Conservation (phyloP, 768 basidiomycete genomes). For the Polyporus arcularius region DNA sequence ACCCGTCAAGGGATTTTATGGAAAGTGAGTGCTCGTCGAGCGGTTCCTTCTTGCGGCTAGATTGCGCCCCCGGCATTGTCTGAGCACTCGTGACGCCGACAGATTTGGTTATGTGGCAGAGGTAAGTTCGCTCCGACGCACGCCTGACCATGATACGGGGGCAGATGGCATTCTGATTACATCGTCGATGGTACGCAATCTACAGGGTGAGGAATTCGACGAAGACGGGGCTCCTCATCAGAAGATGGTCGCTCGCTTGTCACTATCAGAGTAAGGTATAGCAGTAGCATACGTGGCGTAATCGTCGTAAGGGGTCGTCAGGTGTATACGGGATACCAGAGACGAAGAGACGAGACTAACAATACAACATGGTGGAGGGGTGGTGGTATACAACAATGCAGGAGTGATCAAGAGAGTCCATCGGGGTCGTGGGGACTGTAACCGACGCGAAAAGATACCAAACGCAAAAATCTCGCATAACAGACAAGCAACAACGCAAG, state of each 20-base stretch:
- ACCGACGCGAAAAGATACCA: conserved; percentile 8
- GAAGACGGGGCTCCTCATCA: conserved; percentile 88
- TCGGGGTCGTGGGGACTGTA: conserved; percentile 20
- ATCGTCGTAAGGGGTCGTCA: conserved; percentile 33
- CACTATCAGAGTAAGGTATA: conserved; percentile 36
- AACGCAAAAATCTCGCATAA: conserved; percentile 12
- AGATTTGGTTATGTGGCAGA: conserved; percentile 71
- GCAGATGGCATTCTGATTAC: conserved; percentile 12
- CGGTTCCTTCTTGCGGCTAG: conserved; percentile 12
- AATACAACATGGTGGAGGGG: conserved; percentile 38
- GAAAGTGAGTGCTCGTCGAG: conserved; percentile 53
- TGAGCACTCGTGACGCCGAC: conserved; percentile 30
- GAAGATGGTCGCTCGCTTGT: conserved; percentile 68
- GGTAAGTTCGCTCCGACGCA: conserved; percentile 42
- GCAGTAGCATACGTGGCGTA: conserved; percentile 30
- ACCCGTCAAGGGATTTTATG: conserved; percentile 70
- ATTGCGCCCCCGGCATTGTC: conserved; percentile 12
- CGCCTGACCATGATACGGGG: conserved; percentile 10
- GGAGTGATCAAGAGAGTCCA: conserved; percentile 15
- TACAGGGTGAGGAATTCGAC: conserved; percentile 72
- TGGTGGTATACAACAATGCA: conserved; percentile 34
- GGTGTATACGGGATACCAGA: conserved; percentile 24
- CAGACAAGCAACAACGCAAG: conserved; percentile 1
- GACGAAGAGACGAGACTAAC: conserved; percentile 22
- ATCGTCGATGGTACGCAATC: conserved; percentile 13